A percentile compares a stretch with the other conserved stretches of the same genome.
phyloP scores from a whole-genome alignment of 768 basidiomycete species.

The Lentinula raphanica region DNA sequence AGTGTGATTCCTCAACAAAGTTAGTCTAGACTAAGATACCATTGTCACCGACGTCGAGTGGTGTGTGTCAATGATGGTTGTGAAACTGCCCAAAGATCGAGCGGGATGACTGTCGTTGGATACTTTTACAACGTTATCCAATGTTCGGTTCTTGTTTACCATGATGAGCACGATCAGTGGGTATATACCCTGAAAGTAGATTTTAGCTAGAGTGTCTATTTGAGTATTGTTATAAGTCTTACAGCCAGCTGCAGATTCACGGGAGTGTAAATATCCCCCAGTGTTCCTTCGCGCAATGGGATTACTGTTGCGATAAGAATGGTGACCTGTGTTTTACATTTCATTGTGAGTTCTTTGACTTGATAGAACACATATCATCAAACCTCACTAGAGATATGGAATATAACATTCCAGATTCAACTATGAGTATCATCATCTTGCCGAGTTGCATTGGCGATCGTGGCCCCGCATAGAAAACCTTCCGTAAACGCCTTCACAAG shows the following conservation, averaged over 20 bases:
- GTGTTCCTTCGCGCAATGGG: constrained; percentile 9
- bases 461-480: background rate
- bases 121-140: background rate
- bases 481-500: background rate
- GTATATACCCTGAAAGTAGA: constrained; percentile 8
- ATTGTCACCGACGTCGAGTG: background rate
- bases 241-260: constrained; percentile 15
- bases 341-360: background rate
- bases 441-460: background rate
- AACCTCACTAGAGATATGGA: constrained; percentile 6
- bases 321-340: constrained; percentile 7
- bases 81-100: background rate
- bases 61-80: background rate
- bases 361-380: background rate
- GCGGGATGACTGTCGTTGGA: background rate
- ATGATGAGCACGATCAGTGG: constrained; percentile 8
- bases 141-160: background rate
- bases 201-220: too few relatives aligned
- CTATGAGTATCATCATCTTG: constrained; percentile 3
- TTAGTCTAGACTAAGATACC: background rate
- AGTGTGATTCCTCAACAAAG: background rate
- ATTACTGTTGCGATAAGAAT: constrained; percentile 7
- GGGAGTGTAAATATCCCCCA: constrained; percentile 14
- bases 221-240: too few relatives aligned
- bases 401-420: constrained; percentile 9